Evolutionary conservation across 2,329 filamentous ascomycete genomes (phyloP), one percentile per base, ranked within the genome.

Genomic region (Apiospora aurea): DNA sequence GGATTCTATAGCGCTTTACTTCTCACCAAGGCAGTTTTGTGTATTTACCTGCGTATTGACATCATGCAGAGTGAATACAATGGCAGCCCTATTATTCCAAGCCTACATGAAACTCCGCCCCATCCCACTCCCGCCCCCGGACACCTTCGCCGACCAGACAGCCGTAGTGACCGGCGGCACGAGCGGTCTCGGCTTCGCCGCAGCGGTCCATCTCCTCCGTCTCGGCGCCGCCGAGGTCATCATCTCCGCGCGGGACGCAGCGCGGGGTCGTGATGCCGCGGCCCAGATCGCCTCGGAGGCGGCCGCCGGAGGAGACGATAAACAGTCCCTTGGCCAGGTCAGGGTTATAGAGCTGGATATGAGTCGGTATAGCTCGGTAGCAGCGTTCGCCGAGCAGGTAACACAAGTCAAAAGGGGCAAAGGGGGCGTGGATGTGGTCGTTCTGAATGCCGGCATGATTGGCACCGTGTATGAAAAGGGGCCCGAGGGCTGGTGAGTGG

Each of bases 161-260:
- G 76, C 82, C 68, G 76, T 86, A 47, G 78, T 86, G 49, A 85
- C 83, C 0, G 85, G 85, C 24, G 81, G 78, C 11, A 85, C 82
- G 16, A 76, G 77, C 34, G 84, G 84, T 18, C 77, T 86, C 0
- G 83, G 84, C 11, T 78, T 83, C 26, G 83, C 81, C 44, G 77
- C 82, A 11, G 83, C 83, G 2, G 75, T 79, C 1, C 81, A 85
- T 73, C 82, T 83, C 70, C 75, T 83, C 70, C 80, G 80, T 34
- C 81, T 85, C 3, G 80, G 81, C 24, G 84, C 83, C n/a, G 64
- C 78, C 1, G 78, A 79, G 53, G 79, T 85, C 29, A 81, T 83
- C 49, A 83, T 86, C 73, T 83, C 82, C 4, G 80, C 79, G 26
- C 82, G 84, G 0, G 80, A 80, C 24, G 51, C 79, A 1, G 67